These are phyloP conservation scores for Trichoderma virens DNA, from an alignment of 495 filamentous ascomycete genomes.

Conservation along the genomic window DNA sequence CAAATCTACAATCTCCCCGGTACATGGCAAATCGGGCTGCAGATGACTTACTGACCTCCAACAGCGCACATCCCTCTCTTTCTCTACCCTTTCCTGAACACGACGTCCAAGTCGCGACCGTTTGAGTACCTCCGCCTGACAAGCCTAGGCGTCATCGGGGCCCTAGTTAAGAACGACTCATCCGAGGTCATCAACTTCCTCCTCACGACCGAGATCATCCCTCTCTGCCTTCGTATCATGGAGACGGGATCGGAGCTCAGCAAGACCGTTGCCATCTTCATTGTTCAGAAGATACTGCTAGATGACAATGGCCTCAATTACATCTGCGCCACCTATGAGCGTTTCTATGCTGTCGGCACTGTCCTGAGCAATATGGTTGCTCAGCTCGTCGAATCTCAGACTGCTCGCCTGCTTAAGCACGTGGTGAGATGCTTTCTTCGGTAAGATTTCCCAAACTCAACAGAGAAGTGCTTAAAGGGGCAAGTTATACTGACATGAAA, in stretches of 20 bases:
- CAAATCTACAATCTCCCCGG: neutral
- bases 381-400: slow-evolving; percentile 95
- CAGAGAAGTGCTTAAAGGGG: neutral
- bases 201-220: slow-evolving; percentile 97
- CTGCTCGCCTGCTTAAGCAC: slow-evolving; percentile 91
- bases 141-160: slow-evolving; percentile 95
- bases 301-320: slow-evolving; percentile 97
- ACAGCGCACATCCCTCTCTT: slow-evolving; percentile 97
- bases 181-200: slow-evolving; percentile 99
- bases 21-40: neutral
- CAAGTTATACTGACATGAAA: neutral
- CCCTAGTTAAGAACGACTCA: slow-evolving; percentile 97
- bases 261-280: slow-evolving; percentile 99
- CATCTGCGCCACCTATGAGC: slow-evolving; percentile 97
- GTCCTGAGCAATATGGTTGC: slow-evolving; percentile 98
- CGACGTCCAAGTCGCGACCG: slow-evolving; percentile 93
- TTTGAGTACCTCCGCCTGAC: slow-evolving; percentile 98
- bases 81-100: slow-evolving; percentile 97
- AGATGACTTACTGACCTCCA: slow-evolving; percentile 16
- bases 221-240: slow-evolving; percentile 97
- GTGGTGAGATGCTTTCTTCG: slow-evolving; percentile 95
- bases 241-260: slow-evolving; percentile 97
- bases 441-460: slow-evolving; percentile 38
- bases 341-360: slow-evolving; percentile 98
- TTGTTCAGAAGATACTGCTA: slow-evolving; percentile 98